Percentiles rank a stretch among this genome's conserved stretches.
These are phyloP conservation scores for Vicia faba DNA, from an alignment of 306 rosid genomes.

Conservation along the genomic window DNA sequence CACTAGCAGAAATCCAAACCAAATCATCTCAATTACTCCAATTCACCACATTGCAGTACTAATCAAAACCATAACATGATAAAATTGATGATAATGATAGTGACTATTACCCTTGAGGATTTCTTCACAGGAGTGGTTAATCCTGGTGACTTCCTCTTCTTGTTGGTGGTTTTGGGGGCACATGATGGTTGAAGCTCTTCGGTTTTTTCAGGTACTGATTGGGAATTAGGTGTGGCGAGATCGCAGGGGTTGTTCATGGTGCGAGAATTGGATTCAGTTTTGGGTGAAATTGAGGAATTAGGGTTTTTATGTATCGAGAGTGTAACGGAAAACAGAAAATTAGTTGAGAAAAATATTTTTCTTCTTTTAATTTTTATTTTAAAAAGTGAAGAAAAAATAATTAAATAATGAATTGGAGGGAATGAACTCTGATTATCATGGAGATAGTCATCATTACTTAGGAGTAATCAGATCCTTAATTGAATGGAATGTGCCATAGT, in stretches of 20 bases:
- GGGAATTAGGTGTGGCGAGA: conserved; percentile 21
- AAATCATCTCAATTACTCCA: conserved; percentile 10
- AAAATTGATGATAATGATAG: neutral
- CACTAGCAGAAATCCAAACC: neutral
- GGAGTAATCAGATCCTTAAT: neutral
- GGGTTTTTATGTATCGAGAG: conserved; percentile 27
- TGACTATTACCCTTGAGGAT: conserved; percentile 48
- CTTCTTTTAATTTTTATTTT: too few species aligned
- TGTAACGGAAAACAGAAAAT: conserved; percentile 12
- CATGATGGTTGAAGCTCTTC: conserved; percentile 43
- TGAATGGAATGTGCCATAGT: too few species aligned
- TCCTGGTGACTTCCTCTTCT: conserved; percentile 47
- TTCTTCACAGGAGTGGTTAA: conserved; percentile 49
- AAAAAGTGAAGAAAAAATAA: too few species aligned
- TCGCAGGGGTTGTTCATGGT: conserved; percentile 25
- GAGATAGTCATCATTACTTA: neutral
- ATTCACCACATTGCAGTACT: conserved; percentile 8
- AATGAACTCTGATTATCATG: too few species aligned
- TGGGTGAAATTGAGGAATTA: neutral
- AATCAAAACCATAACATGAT: neutral
- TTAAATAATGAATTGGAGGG: too few species aligned
- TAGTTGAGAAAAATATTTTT: neutral
- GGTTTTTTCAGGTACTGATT: conserved; percentile 29
- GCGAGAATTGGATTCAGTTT: neutral
- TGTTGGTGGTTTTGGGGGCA: conserved; percentile 41